Evolutionary conservation across 805 yeast genomes (phyloP), one percentile per base, ranked within the genome.

Genomic region (Teunomyces pallodes): DNA sequence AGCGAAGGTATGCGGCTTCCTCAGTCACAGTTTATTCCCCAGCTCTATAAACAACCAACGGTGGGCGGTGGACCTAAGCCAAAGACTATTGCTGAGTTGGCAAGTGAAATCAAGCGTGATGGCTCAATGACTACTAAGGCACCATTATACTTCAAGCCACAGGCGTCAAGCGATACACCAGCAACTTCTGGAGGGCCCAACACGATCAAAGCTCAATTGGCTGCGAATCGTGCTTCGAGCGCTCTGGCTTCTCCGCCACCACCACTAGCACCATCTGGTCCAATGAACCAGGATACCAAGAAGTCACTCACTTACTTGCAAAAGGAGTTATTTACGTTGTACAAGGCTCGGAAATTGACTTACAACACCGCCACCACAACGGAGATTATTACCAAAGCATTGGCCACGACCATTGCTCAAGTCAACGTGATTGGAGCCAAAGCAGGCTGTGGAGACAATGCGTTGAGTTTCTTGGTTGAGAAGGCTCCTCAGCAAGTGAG

Each of bases 391-490:
- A 91, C 97, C 7, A 90, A 87, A 57, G 96, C 97, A 1, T 75
- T 91, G 55, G 96, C 97, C 2, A 87, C 91, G 73, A 92, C 96
- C 0, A 90, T 91, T 53, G 92, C 95, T 9, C 94, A 87, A 63
- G 92, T 87, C 8, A 86, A 87, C 49, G 91, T 84, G 55, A 91
- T 91, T 6, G 96, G 96, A 0, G 88, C 90, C 57, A 84, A 83
- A 56, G 88, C 86, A 32, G 91, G 94, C 13, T 84, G 87, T 50
- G 82, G 83, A 1, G 88, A 90, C 16, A 86, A 87, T 57, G 91
- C 94, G 4, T 70, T 87, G 52, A 82, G 87, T 10, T 86, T 88
- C 29, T 75, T 86, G 59, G 88, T 87, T 58, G 92, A 87, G 48
- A 84, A 83, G 54, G 88, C 88, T 46, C 95, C 95, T 2, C 85